Evolutionary conservation across 345 rosid genomes (phyloP), one percentile per base, ranked within the genome.

Genomic region (Mangifera indica): DNA sequence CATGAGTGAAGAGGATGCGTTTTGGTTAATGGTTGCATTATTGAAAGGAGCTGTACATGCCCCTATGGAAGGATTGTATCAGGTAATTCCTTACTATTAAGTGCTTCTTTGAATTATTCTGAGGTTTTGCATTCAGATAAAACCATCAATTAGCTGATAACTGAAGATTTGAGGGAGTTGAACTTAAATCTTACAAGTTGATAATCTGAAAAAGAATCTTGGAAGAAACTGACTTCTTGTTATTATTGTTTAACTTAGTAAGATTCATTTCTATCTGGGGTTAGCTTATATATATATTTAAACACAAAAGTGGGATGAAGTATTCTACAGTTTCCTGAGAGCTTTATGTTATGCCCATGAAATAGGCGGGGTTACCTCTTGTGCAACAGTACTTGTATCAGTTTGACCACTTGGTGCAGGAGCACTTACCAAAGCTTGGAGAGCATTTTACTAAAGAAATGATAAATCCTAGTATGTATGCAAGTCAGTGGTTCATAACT

Each of bases 381-480:
- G 97, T 95, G 68, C 99, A 95, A 68, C 93, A 88, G 48, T 91
- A 92, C 77, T 82, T 95, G 58, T 87, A 78, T 79, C 97, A 88
- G 83, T 84, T 95, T 62, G 97, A 95, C 2, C 83, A 69, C 66
- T 79, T 95, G 84, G 85, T 89, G 76, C 89, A 74, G 78, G 97
- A 91, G 82, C 82, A 85, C 29, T 77, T 95, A 89, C 99, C 99
- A 2, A 92, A 89, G 78, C 82, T 95, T 55, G 97, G 99, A 75
- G 93, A 88, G 77, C 98, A 95, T 77, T 95, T 92, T 78, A 80
- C 81, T 72, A 78, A 77, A 63, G 94, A 95, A 87, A 91, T 89
- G 97, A 93, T 95, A 76, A 95, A 91, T 82, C 97, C 99, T 66
- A 95, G 98, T 80, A 95, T 95, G 99, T 95, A 95, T 75, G 98